phyloP scores from a whole-genome alignment of 2,329 filamentous ascomycete species.

The Rhynchosporium graminicola region DNA sequence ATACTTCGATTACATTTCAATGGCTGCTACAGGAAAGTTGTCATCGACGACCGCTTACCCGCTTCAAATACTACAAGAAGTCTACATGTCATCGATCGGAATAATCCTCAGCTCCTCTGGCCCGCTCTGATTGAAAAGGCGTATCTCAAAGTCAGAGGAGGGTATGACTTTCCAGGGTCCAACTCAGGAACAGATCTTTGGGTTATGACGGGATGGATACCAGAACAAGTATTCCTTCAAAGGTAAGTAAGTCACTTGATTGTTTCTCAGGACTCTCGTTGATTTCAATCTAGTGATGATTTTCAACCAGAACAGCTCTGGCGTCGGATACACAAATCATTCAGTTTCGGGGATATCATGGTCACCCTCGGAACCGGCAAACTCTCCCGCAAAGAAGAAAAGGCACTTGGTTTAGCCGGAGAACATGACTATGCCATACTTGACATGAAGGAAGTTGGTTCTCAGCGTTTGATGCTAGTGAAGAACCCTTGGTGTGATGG shows the following conservation, averaged over 20 bases:
- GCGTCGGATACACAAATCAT: constrained; percentile 73
- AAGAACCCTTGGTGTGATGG: constrained; percentile 97
- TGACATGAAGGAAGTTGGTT: constrained; percentile 67
- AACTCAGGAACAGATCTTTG: constrained; percentile 95
- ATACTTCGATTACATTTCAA: constrained; percentile 94
- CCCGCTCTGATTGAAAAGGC: constrained; percentile 94
- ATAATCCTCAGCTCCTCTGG: constrained; percentile 82
- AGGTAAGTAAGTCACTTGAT: constrained; percentile 47
- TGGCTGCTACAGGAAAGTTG: constrained; percentile 82
- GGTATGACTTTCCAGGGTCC: constrained; percentile 96
- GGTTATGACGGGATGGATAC: constrained; percentile 93
- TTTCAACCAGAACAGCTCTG: constrained; percentile 75
- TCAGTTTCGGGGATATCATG: constrained; percentile 76
- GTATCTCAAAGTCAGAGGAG: constrained; percentile 91
- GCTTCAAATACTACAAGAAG: constrained; percentile 72
- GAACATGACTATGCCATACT: constrained; percentile 95
- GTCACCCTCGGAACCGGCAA: constrained; percentile 89
- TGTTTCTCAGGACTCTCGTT: background rate
- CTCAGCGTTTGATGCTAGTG: constrained; percentile 70
- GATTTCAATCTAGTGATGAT: constrained; percentile 61
- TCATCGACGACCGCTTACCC: constrained; percentile 87
- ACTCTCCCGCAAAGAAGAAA: constrained; percentile 74
- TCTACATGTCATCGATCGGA: constrained; percentile 84
- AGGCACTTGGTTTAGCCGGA: constrained; percentile 76
- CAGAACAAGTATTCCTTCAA: constrained; percentile 90